phyloP scores from a whole-genome alignment of 2,329 filamentous ascomycete genomes.

The Huntiella abstrusa region DNA sequence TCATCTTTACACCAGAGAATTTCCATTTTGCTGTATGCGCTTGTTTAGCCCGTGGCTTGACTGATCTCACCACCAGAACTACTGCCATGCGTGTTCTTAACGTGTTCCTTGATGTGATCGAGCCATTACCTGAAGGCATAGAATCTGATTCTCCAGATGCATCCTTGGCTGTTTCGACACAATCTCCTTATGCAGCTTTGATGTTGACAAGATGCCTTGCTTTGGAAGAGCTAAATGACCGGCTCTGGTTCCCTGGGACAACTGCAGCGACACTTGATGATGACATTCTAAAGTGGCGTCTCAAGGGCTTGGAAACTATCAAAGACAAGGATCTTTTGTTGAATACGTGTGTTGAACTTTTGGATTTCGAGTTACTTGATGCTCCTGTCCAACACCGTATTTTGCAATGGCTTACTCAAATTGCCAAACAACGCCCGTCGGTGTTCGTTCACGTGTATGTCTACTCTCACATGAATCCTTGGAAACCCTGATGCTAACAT shows the following conservation, averaged over 20 bases:
- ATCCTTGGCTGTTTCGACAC: slow-evolving; percentile 10
- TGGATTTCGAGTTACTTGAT: slow-evolving; percentile 48
- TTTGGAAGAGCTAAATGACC: slow-evolving; percentile 42
- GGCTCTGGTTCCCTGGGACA: slow-evolving; percentile 40
- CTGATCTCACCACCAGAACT: slow-evolving; percentile 39
- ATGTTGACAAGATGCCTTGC: slow-evolving; percentile 37
- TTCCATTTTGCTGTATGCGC: slow-evolving; percentile 51
- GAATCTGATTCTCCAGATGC: slow-evolving; percentile 13
- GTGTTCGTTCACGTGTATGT: slow-evolving; percentile 42
- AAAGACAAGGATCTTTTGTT: slow-evolving; percentile 44
- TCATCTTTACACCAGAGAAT: slow-evolving; percentile 43
- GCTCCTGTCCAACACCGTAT: slow-evolving; percentile 41
- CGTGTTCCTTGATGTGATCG: slow-evolving; percentile 33
- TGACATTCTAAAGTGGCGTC: slow-evolving; percentile 21
- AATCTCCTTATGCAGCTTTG: slow-evolving; percentile 40
- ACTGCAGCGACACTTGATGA: slow-evolving; percentile 24
- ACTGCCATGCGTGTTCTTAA: slow-evolving; percentile 41
- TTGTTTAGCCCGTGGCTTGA: slow-evolving; percentile 43
- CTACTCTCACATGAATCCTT: neutral
- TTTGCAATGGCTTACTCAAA: slow-evolving; percentile 38
- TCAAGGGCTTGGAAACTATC: slow-evolving; percentile 27
- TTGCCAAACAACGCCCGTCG: slow-evolving; percentile 33
- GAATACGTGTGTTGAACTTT: slow-evolving; percentile 42
- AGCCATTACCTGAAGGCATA: slow-evolving; percentile 11
- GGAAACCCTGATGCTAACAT: slow-evolving; percentile 12